Evolutionary conservation across 768 basidiomycete genomes (phyloP).

Genomic region (Tylopilus intermedius): DNA sequence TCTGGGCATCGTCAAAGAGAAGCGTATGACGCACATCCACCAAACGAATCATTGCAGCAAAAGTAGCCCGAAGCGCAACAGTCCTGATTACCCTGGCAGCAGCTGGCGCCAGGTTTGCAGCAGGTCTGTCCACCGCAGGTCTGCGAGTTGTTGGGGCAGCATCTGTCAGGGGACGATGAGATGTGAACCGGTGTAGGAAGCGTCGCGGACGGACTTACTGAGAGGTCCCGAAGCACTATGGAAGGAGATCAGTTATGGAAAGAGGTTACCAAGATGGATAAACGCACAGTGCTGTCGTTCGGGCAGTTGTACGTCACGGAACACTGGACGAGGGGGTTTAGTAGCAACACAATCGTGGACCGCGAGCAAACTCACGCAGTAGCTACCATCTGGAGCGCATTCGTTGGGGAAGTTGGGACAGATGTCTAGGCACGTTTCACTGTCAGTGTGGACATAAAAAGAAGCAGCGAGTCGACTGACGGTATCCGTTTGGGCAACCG

Average conservation of each 20-base stretch:
- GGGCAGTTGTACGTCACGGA: constrained; percentile 7
- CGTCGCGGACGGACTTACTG: constrained; percentile 1
- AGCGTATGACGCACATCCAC: constrained; percentile 18
- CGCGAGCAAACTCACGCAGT: constrained; percentile 13
- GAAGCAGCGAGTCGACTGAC: constrained; percentile 3
- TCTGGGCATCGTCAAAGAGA: too few species aligned
- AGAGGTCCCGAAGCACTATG: constrained; percentile 8
- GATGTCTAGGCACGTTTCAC: constrained; percentile 4
- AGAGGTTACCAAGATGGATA: not conserved
- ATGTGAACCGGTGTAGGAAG: not conserved
- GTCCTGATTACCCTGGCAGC: constrained; percentile 2
- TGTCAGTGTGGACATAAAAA: not conserved
- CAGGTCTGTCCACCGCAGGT: constrained; percentile 13
- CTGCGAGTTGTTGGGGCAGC: constrained; percentile 13
- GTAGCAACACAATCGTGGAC: not conserved
- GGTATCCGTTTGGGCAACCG: constrained; percentile 11
- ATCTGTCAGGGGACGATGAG: constrained; percentile 5
- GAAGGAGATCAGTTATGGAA: not conserved
- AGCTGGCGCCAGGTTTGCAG: constrained; percentile 7
- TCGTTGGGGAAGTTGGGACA: constrained; percentile 16
- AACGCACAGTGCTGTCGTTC: constrained; percentile 12
- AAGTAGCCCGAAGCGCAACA: constrained; percentile 12
- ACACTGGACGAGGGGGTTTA: constrained; percentile 13
- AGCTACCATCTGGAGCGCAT: constrained; percentile 17
- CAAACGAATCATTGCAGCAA: constrained; percentile 21